Base-by-base conservation (phyloP, 129 eudicot species). In the Calendula officinalis region DNA sequence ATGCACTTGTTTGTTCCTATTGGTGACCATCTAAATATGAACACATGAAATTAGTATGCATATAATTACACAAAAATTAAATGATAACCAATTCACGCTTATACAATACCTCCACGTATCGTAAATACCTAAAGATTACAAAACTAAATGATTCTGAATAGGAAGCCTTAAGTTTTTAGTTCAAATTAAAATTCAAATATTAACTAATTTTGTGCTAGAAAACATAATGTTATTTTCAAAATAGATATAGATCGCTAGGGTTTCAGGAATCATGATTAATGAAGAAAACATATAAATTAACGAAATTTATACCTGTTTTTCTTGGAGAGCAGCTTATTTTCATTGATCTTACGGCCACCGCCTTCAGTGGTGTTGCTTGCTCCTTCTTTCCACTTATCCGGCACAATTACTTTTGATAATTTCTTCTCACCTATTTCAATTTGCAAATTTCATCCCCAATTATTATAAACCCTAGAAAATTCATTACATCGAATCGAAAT, bases 351-450 rank as follows among this genome's bases (percentile, higher is more conserved):
- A 30, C 96, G 96, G 72, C 98, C 96, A 56, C 98, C 98, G 36
- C 88, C 85, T 82, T 92, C 96, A 30, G 86, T 85, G 62, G 95
- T 85, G 78, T 92, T 92, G 78, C 81, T 82, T 54, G 98, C 98
- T 11, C 98, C 98, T 60, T 85, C 98, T 52, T 92, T 92, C 98
- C 98, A 92, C 65, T 92, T 92, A 69, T 92, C 95, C 48, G 98
- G 96, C 34, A 92, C 95, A 0, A 92, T 92, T 58, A 92, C 96
- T 84, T 92, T 88, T 58, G 78, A 56, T 38, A 92, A 69, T 77
- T 92, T 92, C 94, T 91, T 91, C 83, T 85, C 98, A 73, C 98
- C 98, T 91, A 65, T 50, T 67, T 10, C 54, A 45, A 72, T 62
- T 16, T 22, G 30, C 30, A 22, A 22, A 22, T 22, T 22, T 72